Evolutionary conservation across 441 rosid species (phyloP), one percentile per base, ranked within the genome.

Genomic region (California macrophylla): DNA sequence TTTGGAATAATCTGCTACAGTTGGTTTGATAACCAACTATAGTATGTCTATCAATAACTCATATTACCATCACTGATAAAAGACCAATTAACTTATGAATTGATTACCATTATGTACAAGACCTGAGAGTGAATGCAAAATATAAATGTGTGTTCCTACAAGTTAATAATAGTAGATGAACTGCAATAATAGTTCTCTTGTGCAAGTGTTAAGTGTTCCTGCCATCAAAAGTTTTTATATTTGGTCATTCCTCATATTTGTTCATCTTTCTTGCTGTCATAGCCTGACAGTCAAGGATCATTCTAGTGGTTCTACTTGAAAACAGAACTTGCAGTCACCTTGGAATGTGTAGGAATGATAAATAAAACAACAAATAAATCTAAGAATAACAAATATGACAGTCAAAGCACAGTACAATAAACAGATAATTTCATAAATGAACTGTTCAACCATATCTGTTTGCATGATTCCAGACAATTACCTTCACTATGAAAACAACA

Each of bases 401-500:
- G 50, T 40, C n/a, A 15, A 40, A 40, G 50, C 50, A 40, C 50
- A 40, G 1, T 24, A 21, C 62, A 56, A 56, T 56, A 21, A 3
- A 12, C n/a, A 56, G 24, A 56, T 20, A 20, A 8, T 56, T 24
- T 23, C 26, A 18, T 47, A 52, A 66, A 66, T 8, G 60, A 52
- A 72, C 50, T 1, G 16, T 13, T 40, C 50, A 12, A 2, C 8
- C 50, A 40, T 10, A 40, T 7, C 50, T 40, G 50, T 13, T 40
- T 56, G 26, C 62, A 56, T 7, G 28, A 8, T 21, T 20, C 10
- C 21, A 71, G 62, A 18, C 38, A 75, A 67, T 64, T 85, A 94
- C 98, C 97, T 91, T 94, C 76, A 89, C 86, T 71, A 93, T 82
- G 86, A 94, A 94, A 79, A 91, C 97, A 42, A 78, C 70, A 81